phyloP scores from a whole-genome alignment of 1,284 basidiomycete species.

The Xerocomus minutiporus region DNA sequence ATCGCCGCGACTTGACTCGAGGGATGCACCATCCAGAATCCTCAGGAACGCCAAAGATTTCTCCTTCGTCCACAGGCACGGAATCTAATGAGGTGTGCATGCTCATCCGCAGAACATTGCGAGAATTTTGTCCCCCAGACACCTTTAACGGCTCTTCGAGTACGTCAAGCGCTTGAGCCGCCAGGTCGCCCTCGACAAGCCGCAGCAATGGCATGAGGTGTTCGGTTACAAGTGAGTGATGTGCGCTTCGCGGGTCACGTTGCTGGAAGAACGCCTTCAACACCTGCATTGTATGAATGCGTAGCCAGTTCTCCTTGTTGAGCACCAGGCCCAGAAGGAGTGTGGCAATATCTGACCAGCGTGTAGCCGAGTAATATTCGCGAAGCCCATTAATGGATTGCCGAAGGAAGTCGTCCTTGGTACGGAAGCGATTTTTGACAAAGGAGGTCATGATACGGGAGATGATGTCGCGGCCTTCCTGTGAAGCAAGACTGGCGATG shows the following conservation, averaged over 20 bases:
- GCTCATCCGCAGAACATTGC: conserved; percentile 85
- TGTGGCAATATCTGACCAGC: conserved; percentile 76
- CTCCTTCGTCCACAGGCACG: conserved; percentile 50
- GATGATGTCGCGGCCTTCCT: conserved; percentile 72
- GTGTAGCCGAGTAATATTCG: conserved; percentile 70
- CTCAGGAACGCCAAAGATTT: conserved; percentile 78
- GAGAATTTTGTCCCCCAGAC: conserved; percentile 70
- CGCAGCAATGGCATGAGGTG: conserved; percentile 87
- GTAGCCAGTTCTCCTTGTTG: conserved; percentile 80
- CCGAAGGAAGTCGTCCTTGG: conserved; percentile 89
- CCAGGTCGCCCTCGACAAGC: conserved; percentile 80
- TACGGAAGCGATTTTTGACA: conserved; percentile 83
- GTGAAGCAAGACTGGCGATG: conserved; percentile 68
- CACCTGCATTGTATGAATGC: conserved; percentile 80
- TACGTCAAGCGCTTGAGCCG: conserved; percentile 83
- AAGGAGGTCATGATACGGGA: conserved; percentile 87
- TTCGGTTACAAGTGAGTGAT: conserved; percentile 77
- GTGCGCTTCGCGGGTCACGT: conserved; percentile 70
- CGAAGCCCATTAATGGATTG: conserved; percentile 84
- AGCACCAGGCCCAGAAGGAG: conserved; percentile 84
- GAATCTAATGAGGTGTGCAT: conserved; percentile 54
- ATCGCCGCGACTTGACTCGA: conserved; percentile 56
- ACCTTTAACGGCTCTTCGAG: conserved; percentile 85
- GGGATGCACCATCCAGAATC: conserved; percentile 85
- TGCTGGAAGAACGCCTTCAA: conserved; percentile 87